Percentiles rank a stretch among this genome's conserved stretches.
phyloP scores from a whole-genome alignment of 345 rosid species.

The Triadica sebifera region DNA sequence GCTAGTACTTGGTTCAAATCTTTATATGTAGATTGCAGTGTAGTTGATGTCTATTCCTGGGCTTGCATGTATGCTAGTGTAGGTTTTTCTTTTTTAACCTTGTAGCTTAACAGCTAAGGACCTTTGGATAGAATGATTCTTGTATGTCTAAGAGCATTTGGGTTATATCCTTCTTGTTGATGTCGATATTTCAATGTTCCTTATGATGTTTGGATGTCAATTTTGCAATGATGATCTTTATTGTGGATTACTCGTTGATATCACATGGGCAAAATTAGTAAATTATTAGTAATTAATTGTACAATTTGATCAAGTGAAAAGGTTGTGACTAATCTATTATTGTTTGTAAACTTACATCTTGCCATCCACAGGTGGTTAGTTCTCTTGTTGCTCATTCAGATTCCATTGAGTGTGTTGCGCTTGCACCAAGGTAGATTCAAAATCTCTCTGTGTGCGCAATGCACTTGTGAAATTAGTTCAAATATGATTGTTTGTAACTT shows the following conservation, averaged over 20 bases:
- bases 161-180: background rate
- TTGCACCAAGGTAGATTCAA: slow-evolving; percentile 55
- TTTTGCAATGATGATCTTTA: background rate
- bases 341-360: slow-evolving; percentile 12
- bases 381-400: slow-evolving; percentile 63
- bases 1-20: background rate
- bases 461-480: too few species aligned
- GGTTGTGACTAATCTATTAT: background rate
- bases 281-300: background rate
- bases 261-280: too few species aligned
- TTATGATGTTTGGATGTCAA: background rate
- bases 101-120: background rate
- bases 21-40: background rate
- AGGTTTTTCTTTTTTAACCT: background rate
- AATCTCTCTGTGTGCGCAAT: background rate
- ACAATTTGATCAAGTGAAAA: background rate
- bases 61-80: background rate
- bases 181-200: background rate
- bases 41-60: background rate
- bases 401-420: slow-evolving; percentile 67
- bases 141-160: background rate
- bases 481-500: background rate
- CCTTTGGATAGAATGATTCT: background rate
- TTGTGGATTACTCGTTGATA: background rate
- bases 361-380: slow-evolving; percentile 63